phyloP scores from a whole-genome alignment of 2,329 filamentous ascomycete genomes.

The Colletotrichum sojae region DNA sequence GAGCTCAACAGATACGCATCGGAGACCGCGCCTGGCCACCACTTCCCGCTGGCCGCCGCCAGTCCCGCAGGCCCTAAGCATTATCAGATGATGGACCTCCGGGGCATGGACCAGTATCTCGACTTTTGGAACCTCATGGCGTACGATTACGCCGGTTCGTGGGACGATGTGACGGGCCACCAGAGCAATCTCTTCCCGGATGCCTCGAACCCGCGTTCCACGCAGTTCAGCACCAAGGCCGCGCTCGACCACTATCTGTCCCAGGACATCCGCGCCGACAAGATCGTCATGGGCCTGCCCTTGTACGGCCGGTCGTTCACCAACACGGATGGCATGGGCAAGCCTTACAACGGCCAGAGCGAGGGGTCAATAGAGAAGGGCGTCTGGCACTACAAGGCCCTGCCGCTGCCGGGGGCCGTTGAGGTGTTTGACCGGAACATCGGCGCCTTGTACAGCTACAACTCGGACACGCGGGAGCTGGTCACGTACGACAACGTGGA shows the following conservation, averaged over 20 bases:
- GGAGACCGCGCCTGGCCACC: conserved; percentile 57
- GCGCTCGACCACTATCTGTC: conserved; percentile 76
- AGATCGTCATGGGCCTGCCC: conserved; percentile 83
- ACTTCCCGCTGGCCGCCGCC: conserved; percentile 67
- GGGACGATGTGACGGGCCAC: conserved; percentile 75
- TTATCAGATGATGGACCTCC: conserved; percentile 65
- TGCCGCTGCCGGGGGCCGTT: conserved; percentile 72
- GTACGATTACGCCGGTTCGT: conserved; percentile 79
- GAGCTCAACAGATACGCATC: conserved; percentile 60
- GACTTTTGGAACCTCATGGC: conserved; percentile 77
- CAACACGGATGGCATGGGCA: conserved; percentile 76
- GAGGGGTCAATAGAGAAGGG: conserved; percentile 71
- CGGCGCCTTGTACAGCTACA: conserved; percentile 81
- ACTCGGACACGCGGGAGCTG: conserved; percentile 70
- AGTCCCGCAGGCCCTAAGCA: conserved; percentile 63
- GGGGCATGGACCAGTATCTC: conserved; percentile 68
- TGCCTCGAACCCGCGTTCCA: conserved; percentile 64
- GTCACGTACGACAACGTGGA: conserved; percentile 78
- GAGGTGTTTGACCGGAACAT: conserved; percentile 70
- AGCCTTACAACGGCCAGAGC: conserved; percentile 74
- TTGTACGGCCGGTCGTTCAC: conserved; percentile 85
- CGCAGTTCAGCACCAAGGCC: conserved; percentile 77
- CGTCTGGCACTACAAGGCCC: conserved; percentile 80
- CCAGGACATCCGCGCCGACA: conserved; percentile 70
- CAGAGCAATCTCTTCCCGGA: conserved; percentile 78